Percentiles rank a stretch among this genome's conserved stretches.
Evolutionary conservation across 768 basidiomycete genomes (phyloP).

Genomic region (Mycena latifolia): DNA sequence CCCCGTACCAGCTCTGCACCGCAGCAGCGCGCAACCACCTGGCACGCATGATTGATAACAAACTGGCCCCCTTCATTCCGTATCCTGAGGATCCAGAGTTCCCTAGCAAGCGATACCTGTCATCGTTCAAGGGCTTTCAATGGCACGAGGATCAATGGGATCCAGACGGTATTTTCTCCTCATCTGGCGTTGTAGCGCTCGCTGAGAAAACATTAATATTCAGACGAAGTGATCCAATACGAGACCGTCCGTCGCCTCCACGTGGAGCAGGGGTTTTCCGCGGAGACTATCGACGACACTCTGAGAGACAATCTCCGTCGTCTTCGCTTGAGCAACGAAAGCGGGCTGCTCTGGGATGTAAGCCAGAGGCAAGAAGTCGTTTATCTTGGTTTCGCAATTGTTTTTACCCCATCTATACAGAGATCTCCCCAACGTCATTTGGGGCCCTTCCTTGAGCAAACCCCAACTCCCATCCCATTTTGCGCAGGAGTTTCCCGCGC

Average conservation of each 20-base stretch:
- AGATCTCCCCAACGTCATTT: constrained; percentile 12
- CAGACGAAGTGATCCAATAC: constrained; percentile 63
- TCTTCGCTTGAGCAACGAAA: constrained; percentile 39
- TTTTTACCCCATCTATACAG: not conserved
- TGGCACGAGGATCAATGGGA: constrained; percentile 1
- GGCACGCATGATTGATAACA: not conserved
- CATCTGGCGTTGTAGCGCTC: too few species aligned
- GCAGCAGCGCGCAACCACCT: not conserved
- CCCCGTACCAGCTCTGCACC: not conserved
- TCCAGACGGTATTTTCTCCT: constrained; percentile 5
- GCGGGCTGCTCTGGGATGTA: constrained; percentile 58
- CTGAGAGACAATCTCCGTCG: constrained; percentile 31
- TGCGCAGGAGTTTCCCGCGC: not conserved
- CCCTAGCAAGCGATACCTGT: not conserved
- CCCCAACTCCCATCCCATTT: constrained; percentile 7
- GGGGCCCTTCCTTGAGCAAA: not conserved
- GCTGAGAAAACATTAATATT: not conserved
- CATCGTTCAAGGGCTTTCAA: not conserved
- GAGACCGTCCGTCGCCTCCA: constrained; percentile 58
- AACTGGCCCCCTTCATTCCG: not conserved
- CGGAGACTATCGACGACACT: constrained; percentile 51
- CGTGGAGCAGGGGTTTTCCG: constrained; percentile 41
- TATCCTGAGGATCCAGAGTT: constrained; percentile 7
- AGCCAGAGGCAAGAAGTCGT: constrained; percentile 8
- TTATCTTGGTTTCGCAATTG: not conserved